A percentile compares a stretch with the other conserved stretches of the same genome.
These are phyloP conservation scores for Aspergillus asperescens DNA, from an alignment of 495 filamentous ascomycete genomes.

Conservation along the genomic window DNA sequence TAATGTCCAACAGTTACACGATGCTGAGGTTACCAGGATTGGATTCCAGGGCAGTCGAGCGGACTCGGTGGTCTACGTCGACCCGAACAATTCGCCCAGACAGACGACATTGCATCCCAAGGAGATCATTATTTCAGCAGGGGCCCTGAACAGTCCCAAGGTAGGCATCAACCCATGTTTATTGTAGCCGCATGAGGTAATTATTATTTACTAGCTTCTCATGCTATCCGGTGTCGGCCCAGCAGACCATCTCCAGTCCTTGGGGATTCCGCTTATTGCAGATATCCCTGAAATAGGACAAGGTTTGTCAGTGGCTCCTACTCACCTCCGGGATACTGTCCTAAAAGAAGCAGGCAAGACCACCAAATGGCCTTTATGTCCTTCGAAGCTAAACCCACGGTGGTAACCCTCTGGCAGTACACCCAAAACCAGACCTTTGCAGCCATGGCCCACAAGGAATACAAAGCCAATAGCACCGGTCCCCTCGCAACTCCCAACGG, in stretches of 20 bases:
- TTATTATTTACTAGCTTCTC: neutral
- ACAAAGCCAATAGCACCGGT: neutral
- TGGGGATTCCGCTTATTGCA: neutral
- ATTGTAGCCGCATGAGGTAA: too few relatives aligned
- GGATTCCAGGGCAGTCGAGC: neutral
- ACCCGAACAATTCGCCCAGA: neutral
- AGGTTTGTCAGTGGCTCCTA: too few relatives aligned
- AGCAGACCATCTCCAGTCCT: neutral
- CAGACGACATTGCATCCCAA: neutral
- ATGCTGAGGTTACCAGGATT: neutral
- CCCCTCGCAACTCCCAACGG: neutral
- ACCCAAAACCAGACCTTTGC: neutral
- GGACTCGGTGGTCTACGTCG: neutral
- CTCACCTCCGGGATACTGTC: too few relatives aligned
- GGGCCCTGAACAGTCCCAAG: neutral
- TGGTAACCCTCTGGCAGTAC: too few relatives aligned
- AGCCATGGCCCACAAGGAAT: neutral
- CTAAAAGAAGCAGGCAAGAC: too few relatives aligned
- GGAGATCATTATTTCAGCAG: neutral
- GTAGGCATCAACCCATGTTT: neutral
- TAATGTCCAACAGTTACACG: neutral
- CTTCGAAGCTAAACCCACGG: too few relatives aligned
- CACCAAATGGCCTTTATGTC: too few relatives aligned
- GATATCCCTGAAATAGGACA: constrained; percentile 1
- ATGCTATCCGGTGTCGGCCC: constrained; percentile 3